Evolutionary conservation across 495 filamentous ascomycete species (phyloP).

Genomic region (Poronia punctata): DNA sequence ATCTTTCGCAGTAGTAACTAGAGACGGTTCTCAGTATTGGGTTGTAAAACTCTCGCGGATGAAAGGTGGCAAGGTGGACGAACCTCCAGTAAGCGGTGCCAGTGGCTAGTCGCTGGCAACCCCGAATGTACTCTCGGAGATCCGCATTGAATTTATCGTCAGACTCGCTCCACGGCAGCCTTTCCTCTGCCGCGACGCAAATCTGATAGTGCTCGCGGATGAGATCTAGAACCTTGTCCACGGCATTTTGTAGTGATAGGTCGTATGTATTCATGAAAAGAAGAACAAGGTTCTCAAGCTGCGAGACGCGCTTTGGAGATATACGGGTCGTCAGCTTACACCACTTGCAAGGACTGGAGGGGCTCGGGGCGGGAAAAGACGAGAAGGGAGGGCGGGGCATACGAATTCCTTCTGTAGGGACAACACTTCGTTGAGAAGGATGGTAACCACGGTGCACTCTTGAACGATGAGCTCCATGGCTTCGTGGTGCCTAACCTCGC

Average conservation of each 20-base stretch:
- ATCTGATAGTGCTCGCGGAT: slow-evolving; percentile 22
- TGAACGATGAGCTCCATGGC: slow-evolving; percentile 19
- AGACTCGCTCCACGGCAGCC: slow-evolving; percentile 20
- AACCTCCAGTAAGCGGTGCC: slow-evolving; percentile 25
- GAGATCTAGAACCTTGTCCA: slow-evolving; percentile 18
- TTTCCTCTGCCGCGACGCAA: slow-evolving; percentile 19
- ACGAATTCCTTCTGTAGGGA: slow-evolving; percentile 26
- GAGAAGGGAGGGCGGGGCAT: slow-evolving; percentile 3
- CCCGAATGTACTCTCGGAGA: slow-evolving; percentile 20
- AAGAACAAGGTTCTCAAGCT: slow-evolving; percentile 22
- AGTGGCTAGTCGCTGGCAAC: slow-evolving; percentile 18
- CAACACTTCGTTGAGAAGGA: slow-evolving; percentile 21
- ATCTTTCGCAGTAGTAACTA: slow-evolving; percentile 21
- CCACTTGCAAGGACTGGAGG: neutral
- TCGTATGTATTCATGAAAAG: slow-evolving; percentile 24
- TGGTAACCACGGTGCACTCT: slow-evolving; percentile 18
- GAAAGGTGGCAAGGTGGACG: neutral
- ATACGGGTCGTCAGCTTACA: neutral
- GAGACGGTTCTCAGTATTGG: neutral
- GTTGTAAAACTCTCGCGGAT: neutral
- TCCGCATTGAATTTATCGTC: slow-evolving; percentile 19
- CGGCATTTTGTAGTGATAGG: slow-evolving; percentile 10
- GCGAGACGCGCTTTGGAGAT: slow-evolving; percentile 13
- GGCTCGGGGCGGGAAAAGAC: neutral
- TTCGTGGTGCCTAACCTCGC: slow-evolving; percentile 16